Percentiles rank a stretch among this genome's conserved stretches.
Conservation (phyloP, 495 filamentous ascomycete species). For the Aspergillus campestris region DNA sequence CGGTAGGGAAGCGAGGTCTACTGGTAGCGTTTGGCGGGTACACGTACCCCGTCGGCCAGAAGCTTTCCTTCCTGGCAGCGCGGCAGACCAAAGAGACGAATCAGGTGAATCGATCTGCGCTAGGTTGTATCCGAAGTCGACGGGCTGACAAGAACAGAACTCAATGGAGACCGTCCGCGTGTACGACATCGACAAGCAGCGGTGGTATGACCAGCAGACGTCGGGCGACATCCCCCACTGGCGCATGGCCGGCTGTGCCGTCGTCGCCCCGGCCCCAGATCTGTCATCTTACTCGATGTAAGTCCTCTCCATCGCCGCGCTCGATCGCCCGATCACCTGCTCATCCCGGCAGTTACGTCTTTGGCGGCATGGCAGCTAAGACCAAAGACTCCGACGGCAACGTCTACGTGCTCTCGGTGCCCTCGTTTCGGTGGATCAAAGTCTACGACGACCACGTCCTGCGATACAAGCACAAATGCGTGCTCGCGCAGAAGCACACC, state of each 20-base stretch:
- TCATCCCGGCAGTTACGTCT: not conserved
- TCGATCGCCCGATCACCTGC: not conserved
- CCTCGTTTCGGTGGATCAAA: constrained; percentile 5
- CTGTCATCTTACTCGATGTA: constrained; percentile 5
- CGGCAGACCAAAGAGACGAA: too few species aligned
- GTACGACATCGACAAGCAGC: constrained; percentile 3
- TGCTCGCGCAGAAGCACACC: not conserved
- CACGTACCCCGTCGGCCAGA: not conserved
- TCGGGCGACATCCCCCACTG: constrained; percentile 2
- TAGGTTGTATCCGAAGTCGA: too few species aligned
- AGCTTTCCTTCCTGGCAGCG: too few species aligned
- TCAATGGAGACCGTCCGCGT: constrained; percentile 2
- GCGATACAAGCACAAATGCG: constrained; percentile 2
- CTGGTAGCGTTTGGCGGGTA: constrained; percentile 2
- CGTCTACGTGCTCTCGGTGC: constrained; percentile 4
- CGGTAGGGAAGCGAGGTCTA: not conserved
- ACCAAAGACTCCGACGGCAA: not conserved
- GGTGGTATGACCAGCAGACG: constrained; percentile 5
- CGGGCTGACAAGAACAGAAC: not conserved
- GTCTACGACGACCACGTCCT: not conserved
- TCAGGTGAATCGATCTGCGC: too few species aligned
- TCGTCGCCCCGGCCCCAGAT: not conserved
- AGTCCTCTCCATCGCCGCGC: not conserved
- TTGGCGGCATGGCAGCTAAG: not conserved
- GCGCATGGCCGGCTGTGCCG: constrained; percentile 4